phyloP scores from a whole-genome alignment of 2,329 filamentous ascomycete genomes.

The Hymenoscyphus infarciens region DNA sequence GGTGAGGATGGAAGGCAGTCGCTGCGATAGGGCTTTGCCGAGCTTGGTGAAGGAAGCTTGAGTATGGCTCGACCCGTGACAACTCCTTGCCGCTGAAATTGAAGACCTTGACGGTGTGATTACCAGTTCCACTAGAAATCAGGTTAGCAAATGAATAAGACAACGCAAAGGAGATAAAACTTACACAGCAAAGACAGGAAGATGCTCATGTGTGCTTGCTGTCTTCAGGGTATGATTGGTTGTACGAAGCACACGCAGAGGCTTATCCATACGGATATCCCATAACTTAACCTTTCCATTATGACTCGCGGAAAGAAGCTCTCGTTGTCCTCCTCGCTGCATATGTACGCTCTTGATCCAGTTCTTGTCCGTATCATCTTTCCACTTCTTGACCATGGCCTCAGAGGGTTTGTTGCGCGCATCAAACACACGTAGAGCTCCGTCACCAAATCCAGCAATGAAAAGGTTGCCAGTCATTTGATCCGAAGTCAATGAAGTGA shows the following conservation, averaged over 20 bases:
- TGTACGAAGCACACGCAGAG: conserved; percentile 68
- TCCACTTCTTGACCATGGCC: conserved; percentile 95
- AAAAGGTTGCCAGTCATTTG: conserved; percentile 97
- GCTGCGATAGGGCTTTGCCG: conserved; percentile 78
- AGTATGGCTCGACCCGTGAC: conserved; percentile 84
- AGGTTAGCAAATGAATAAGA: conserved; percentile 23
- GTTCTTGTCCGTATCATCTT: conserved; percentile 77
- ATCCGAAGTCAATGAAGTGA: conserved; percentile 92
- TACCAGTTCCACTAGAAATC: conserved; percentile 70
- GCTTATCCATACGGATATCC: conserved; percentile 86
- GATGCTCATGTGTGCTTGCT: conserved; percentile 89
- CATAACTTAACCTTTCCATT: conserved; percentile 94
- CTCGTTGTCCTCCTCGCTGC: conserved; percentile 89
- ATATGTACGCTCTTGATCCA: conserved; percentile 97
- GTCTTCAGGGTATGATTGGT: conserved; percentile 78
- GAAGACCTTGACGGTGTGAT: conserved; percentile 86
- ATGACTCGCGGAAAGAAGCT: conserved; percentile 83
- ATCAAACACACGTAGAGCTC: conserved; percentile 90
- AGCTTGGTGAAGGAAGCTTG: conserved; percentile 78
- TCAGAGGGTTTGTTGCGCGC: conserved; percentile 79
- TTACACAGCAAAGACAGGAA: conserved; percentile 92
- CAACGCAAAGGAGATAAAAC: conserved; percentile 37
- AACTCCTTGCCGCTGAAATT: conserved; percentile 80
- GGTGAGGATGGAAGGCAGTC: conserved; percentile 93
- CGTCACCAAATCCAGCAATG: conserved; percentile 93